phyloP scores from a whole-genome alignment of 176 grass and related monocot genomes.

The Juncus effusus region DNA sequence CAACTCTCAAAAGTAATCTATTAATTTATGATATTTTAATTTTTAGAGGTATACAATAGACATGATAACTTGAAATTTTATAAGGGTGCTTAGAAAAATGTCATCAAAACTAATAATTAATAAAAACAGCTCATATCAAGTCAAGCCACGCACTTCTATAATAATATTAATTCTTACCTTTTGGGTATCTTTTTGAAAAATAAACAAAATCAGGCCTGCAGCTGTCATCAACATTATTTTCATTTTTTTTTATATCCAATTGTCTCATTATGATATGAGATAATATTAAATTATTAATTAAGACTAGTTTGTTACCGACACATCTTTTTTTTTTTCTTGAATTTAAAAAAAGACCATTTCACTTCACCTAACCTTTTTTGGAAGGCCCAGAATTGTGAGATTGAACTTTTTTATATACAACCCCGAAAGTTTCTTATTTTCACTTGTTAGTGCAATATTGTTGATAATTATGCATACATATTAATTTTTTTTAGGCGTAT shows the following conservation, averaged over 20 bases:
- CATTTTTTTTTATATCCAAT: too few relatives aligned
- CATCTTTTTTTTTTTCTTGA: not conserved
- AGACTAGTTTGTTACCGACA: slow-evolving; percentile 13
- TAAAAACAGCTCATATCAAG: slow-evolving; percentile 7
- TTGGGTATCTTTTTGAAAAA: slow-evolving; percentile 11
- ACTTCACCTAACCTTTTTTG: slow-evolving; percentile 7
- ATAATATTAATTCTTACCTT: slow-evolving; percentile 4
- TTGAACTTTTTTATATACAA: not conserved
- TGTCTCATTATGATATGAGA: too few relatives aligned
- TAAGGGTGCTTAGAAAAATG: too few relatives aligned
- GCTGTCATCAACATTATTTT: too few relatives aligned
- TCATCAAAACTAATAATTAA: not conserved
- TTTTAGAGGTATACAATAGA: too few relatives aligned
- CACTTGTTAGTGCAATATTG: not conserved
- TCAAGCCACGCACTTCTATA: slow-evolving; percentile 5
- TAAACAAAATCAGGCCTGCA: not conserved
- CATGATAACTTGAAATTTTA: too few relatives aligned
- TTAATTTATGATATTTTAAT: too few relatives aligned
- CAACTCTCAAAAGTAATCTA: too few relatives aligned
- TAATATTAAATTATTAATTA: slow-evolving; percentile 6
- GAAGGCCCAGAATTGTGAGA: not conserved
- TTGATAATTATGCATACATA: too few relatives aligned
- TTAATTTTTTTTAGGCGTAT: too few relatives aligned
- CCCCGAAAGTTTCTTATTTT: not conserved
- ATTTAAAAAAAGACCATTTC: slow-evolving; percentile 30